These are phyloP conservation scores for Penicillium vulpinum DNA, from an alignment of 2,329 filamentous ascomycete species.

Conservation along the genomic window DNA sequence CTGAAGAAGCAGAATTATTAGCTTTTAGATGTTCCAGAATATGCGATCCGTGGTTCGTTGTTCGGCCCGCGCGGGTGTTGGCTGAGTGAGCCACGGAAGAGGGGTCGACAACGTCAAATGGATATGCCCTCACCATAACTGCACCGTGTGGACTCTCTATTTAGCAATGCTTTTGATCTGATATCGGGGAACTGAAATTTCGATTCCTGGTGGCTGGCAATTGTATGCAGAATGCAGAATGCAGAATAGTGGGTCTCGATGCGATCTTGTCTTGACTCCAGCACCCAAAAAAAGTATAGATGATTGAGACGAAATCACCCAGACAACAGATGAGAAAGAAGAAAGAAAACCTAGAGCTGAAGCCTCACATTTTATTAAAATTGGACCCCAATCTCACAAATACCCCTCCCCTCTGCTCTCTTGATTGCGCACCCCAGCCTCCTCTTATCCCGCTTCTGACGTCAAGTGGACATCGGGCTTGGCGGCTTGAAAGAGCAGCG, in stretches of 20 bases:
- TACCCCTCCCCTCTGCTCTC: constrained; percentile 1
- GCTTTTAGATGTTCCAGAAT: neutral
- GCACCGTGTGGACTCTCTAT: neutral
- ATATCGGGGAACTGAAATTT: neutral
- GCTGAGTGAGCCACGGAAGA: constrained; percentile 1
- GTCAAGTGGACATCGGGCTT: constrained; percentile 19
- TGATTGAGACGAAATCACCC: neutral
- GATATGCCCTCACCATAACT: constrained; percentile 8
- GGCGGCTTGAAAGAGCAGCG: constrained; percentile 16
- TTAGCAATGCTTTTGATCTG: neutral
- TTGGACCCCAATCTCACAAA: neutral
- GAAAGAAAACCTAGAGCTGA: neutral
- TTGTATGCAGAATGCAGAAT: constrained; percentile 8
- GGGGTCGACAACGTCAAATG: neutral
- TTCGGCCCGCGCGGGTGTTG: neutral
- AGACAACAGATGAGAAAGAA: neutral
- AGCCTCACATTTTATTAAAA: constrained; percentile 5
- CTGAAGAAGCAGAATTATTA: constrained; percentile 7
- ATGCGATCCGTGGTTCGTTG: constrained; percentile 12
- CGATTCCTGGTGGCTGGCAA: neutral
- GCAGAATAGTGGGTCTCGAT: constrained; percentile 8
- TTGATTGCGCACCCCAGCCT: constrained; percentile 11
- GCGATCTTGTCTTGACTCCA: neutral
- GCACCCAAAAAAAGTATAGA: neutral
- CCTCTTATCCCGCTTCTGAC: constrained; percentile 21